A percentile compares a stretch with the other conserved stretches of the same genome.
Evolutionary conservation across 495 filamentous ascomycete genomes (phyloP).

Genomic region (Podospora pseudocomata): DNA sequence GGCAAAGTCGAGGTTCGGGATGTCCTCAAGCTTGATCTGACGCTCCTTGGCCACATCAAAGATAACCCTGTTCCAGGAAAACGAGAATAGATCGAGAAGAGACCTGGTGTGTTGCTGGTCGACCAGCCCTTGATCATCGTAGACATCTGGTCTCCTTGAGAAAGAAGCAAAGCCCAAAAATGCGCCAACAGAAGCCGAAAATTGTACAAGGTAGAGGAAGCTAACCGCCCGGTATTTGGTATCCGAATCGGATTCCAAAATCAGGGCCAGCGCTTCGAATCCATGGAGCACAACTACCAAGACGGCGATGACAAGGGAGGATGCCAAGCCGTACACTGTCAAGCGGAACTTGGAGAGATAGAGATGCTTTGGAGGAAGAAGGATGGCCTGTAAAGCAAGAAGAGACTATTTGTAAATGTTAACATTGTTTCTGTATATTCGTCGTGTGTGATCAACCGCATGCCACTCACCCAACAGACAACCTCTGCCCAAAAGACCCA

Average conservation of each 20-base stretch:
- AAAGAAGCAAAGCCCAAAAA: conserved; percentile 36
- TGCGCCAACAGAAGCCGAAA: conserved; percentile 20
- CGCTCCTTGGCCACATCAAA: conserved; percentile 47
- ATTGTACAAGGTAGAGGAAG: conserved; percentile 25
- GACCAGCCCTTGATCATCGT: conserved; percentile 45
- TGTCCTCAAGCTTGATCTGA: conserved; percentile 49
- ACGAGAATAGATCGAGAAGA: conserved; percentile 51
- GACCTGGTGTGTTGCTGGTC: conserved; percentile 58
- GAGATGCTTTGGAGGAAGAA: conserved; percentile 24
- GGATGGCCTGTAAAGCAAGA: conserved; percentile 30
- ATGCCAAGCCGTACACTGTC: conserved; percentile 31
- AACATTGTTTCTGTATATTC: background rate
- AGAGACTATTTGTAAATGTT: conserved; percentile 15
- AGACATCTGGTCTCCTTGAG: conserved; percentile 59
- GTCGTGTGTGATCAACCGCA: background rate
- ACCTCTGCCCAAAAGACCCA: conserved; percentile 26
- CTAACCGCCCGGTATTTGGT: background rate
- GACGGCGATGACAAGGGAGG: conserved; percentile 28
- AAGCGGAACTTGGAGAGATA: conserved; percentile 31
- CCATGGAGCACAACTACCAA: conserved; percentile 29
- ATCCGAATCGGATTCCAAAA: conserved; percentile 6
- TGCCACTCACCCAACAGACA: conserved; percentile 34
- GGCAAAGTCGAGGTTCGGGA: conserved; percentile 49
- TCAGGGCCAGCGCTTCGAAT: conserved; percentile 14
- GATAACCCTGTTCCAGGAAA: conserved; percentile 52